These are phyloP conservation scores for Mortierella sp. DNA, from an alignment of 371 early-diverging fungal species.

Conservation along the genomic window DNA sequence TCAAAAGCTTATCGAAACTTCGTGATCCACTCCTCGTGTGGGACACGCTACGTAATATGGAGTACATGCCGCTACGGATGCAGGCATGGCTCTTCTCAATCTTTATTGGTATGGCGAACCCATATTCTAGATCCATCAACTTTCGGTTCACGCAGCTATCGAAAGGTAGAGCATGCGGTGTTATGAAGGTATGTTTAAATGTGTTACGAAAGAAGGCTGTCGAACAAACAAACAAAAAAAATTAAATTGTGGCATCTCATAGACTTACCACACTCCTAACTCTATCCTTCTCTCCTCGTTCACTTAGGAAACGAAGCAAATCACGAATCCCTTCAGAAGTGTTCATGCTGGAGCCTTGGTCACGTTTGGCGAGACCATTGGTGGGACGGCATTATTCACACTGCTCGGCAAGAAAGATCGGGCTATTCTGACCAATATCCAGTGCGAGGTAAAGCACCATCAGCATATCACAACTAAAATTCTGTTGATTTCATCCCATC, in stretches of 20 bases:
- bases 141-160: slow-evolving; percentile 40
- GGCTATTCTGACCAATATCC: slow-evolving; percentile 61
- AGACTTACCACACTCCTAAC: too few relatives aligned
- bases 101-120: slow-evolving; percentile 41
- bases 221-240: too few relatives aligned
- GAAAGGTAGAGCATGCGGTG: slow-evolving; percentile 38
- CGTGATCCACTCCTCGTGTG: slow-evolving; percentile 37
- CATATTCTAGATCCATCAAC: slow-evolving; percentile 46
- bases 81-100: slow-evolving; percentile 39
- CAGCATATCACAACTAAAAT: neutral
- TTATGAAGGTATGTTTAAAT: slow-evolving; percentile 25
- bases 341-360: slow-evolving; percentile 68
- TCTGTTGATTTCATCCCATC: neutral
- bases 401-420: slow-evolving; percentile 62
- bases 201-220: too few relatives aligned
- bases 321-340: slow-evolving; percentile 48
- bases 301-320: slow-evolving; percentile 28
- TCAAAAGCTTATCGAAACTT: slow-evolving; percentile 22
- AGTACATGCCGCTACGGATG: slow-evolving; percentile 33
- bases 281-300: neutral
- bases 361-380: slow-evolving; percentile 69
- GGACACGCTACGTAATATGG: slow-evolving; percentile 28
- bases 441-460: slow-evolving; percentile 58
- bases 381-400: slow-evolving; percentile 63
- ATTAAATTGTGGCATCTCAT: too few relatives aligned